Conservation (phyloP, 805 yeast species). For the Nakazawaea ishiwadae region DNA sequence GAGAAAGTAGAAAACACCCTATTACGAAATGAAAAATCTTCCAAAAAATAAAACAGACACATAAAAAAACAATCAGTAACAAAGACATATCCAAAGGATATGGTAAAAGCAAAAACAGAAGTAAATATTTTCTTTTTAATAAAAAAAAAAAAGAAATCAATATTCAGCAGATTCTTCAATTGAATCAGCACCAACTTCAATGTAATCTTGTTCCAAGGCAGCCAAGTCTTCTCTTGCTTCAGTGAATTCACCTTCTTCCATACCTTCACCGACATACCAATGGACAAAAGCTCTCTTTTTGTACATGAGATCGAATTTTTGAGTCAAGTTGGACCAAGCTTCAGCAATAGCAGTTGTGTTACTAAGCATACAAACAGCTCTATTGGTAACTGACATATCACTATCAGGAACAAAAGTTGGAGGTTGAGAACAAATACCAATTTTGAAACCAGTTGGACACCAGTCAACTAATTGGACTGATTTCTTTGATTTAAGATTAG, state of each 20-base stretch:
- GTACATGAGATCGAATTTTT: slow-evolving; percentile 91
- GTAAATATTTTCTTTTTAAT: not conserved
- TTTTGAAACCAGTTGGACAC: slow-evolving; percentile 96
- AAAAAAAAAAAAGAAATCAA: not conserved
- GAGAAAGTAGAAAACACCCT: not conserved
- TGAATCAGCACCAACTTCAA: slow-evolving; percentile 84
- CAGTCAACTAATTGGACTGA: slow-evolving; percentile 91
- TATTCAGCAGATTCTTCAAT: slow-evolving; percentile 40
- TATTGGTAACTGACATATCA: slow-evolving; percentile 75
- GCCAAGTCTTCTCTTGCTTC: slow-evolving; percentile 95
- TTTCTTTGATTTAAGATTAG: slow-evolving; percentile 81
- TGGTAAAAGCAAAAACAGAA: not conserved
- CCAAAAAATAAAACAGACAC: not conserved
- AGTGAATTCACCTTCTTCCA: slow-evolving; percentile 95
- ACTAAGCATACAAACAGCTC: slow-evolving; percentile 91
- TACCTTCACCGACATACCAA: slow-evolving; percentile 97
- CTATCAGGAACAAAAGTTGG: slow-evolving; percentile 81
- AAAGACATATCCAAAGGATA: not conserved
- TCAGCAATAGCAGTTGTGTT: slow-evolving; percentile 93
- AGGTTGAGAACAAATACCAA: slow-evolving; percentile 92
- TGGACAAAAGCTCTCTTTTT: slow-evolving; percentile 93
- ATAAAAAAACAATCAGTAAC: not conserved
- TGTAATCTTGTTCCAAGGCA: slow-evolving; percentile 87
- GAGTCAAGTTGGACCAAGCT: slow-evolving; percentile 91
- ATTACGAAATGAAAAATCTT: not conserved